Conservation (phyloP, 2,329 filamentous ascomycete species). For the Metarhizium humberi region DNA sequence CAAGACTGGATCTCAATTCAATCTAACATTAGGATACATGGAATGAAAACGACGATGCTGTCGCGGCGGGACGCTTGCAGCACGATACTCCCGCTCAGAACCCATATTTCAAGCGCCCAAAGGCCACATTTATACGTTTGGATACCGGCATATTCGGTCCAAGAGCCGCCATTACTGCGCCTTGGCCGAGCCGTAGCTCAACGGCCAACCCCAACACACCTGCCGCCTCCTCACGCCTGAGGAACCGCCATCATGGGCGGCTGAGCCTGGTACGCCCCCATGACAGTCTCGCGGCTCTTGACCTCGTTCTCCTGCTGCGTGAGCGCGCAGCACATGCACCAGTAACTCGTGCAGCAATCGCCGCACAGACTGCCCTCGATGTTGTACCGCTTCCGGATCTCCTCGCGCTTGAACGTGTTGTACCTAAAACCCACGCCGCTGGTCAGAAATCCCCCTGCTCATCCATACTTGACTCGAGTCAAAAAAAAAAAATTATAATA, state of each 20-base stretch:
- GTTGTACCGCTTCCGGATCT: constrained; percentile 42
- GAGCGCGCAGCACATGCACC: constrained; percentile 46
- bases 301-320: constrained; percentile 51
- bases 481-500: no score
- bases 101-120: no score
- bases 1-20: no score
- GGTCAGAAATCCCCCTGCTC: not conserved
- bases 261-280: not conserved
- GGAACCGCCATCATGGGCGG: not conserved
- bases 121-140: no score
- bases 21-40: no score
- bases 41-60: no score
- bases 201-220: no score
- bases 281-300: constrained; percentile 7
- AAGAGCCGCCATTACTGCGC: no score
- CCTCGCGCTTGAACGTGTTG: constrained; percentile 41
- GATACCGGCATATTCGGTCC: no score
- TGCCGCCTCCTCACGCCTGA: not conserved
- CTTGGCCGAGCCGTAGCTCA: no score
- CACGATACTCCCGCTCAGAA: no score
- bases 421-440: constrained; percentile 17
- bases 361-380: constrained; percentile 37
- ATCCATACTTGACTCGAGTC: not conserved
- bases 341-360: constrained; percentile 44
- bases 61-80: no score